Percentiles rank a stretch among this genome's conserved stretches.
Conservation (phyloP, 169 alveolate species). For the Blepharisma undulans region DNA sequence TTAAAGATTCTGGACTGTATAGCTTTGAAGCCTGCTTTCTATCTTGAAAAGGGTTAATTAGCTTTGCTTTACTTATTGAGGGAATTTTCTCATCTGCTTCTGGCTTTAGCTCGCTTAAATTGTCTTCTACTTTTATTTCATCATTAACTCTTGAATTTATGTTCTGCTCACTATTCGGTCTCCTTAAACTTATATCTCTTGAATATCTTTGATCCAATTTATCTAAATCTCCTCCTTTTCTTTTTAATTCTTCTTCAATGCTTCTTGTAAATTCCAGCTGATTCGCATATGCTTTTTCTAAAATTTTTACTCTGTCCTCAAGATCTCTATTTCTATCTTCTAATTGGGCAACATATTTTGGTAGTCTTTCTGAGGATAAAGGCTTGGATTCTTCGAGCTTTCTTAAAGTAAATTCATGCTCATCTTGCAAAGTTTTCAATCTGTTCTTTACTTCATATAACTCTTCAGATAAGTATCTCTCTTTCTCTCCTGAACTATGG, state of each 20-base stretch:
- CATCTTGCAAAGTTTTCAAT: background rate
- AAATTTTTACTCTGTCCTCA: background rate
- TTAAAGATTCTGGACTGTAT: background rate
- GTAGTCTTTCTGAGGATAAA: background rate
- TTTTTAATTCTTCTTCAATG: background rate
- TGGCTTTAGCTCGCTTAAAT: background rate
- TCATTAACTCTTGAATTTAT: background rate
- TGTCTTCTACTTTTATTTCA: background rate
- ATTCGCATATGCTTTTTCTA: background rate
- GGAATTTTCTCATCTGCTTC: background rate
- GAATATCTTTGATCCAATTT: background rate
- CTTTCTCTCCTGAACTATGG: background rate
- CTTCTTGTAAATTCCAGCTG: background rate
- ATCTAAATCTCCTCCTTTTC: background rate
- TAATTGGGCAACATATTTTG: background rate
- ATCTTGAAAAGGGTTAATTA: background rate
- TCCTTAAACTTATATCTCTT: background rate
- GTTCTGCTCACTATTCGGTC: background rate
- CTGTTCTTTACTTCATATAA: background rate
- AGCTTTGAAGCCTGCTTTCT: background rate
- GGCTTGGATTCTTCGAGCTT: background rate
- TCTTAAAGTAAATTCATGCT: background rate
- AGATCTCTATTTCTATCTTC: background rate
- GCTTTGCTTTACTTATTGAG: background rate
- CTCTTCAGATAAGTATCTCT: background rate